Evolutionary conservation across 352 stramenopile species (phyloP), one percentile per base, ranked within the genome.

Genomic region (Pythium insidiosum): DNA sequence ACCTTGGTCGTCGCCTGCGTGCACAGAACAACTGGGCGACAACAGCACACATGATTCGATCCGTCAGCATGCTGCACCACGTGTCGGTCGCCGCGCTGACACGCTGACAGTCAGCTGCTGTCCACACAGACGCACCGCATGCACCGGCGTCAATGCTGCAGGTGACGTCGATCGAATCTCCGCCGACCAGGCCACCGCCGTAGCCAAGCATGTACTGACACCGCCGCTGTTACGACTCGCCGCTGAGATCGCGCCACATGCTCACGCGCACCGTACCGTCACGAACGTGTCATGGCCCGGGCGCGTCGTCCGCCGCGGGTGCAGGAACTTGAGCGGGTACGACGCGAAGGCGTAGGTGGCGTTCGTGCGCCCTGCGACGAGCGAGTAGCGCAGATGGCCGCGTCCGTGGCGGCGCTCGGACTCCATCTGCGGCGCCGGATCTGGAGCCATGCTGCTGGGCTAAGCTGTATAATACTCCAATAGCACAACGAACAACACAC

Each of bases 1-100:
- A 94, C 78, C 44, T 94, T 94, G n/a, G 81, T 94, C 3, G 81
- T 91, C 18, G 81, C 76, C 38, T 94, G 81, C 6, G 78, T 94
- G 19, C 59, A 68, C 30, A 94, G 53, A 16, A 90, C 76, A 21
- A 80, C 76, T 87, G 38, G 31, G 23, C 12, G 19, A 23, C 6
- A 50, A 30, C 23, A 25, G 19, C 18, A 9, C 28, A 33, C 28
- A 33, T 33, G 28, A 33, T 15, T 13, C 28, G 28, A 33, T 15
- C n/a, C n/a, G n/a, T n/a, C n/a, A n/a, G n/a, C n/a, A n/a, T n/a
- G n/a, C n/a, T n/a, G n/a, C n/a, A n/a, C n/a, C n/a, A n/a, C n/a
- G n/a, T n/a, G n/a, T n/a, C n/a, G n/a, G n/a, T n/a, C n/a, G n/a
- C n/a, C n/a, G n/a, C n/a, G n/a, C n/a, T n/a, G n/a, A n/a, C n/a